Evolutionary conservation across 1,284 basidiomycete genomes (phyloP).

Genomic region (Vanrija sp.): DNA sequence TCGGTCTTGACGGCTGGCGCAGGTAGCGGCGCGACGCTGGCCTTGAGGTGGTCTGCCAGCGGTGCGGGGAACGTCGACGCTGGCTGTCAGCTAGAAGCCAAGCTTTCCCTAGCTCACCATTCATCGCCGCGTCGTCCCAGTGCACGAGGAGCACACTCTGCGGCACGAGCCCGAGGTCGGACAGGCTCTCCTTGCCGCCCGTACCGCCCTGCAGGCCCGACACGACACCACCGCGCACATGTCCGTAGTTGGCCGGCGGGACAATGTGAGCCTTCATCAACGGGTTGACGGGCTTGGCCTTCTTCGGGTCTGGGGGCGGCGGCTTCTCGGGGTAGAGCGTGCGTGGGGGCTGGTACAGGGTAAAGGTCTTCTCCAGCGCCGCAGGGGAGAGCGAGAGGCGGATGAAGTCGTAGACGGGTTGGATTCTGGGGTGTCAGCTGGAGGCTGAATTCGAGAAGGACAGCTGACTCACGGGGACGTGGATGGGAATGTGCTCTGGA

Average conservation of each 20-base stretch:
- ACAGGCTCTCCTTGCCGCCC: constrained; percentile 38
- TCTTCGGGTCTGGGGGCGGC: constrained; percentile 11
- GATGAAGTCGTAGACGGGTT: constrained; percentile 47
- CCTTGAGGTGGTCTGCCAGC: constrained; percentile 34
- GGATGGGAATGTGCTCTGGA: constrained; percentile 44
- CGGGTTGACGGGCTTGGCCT: constrained; percentile 18
- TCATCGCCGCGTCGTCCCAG: constrained; percentile 45
- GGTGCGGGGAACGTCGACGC: constrained; percentile 39
- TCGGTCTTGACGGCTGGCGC: constrained; percentile 16
- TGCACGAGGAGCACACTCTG: constrained; percentile 45
- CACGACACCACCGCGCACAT: constrained; percentile 22
- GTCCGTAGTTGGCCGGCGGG: constrained; percentile 36
- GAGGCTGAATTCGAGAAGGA: not conserved
- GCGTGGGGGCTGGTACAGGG: constrained; percentile 47
- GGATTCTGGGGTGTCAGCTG: constrained; percentile 32
- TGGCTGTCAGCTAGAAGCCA: constrained; percentile 7
- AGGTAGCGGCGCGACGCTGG: constrained; percentile 40
- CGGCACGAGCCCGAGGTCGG: constrained; percentile 44
- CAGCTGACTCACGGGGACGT: constrained; percentile 33
- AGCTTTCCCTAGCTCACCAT: constrained; percentile 28
- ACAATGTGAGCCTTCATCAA: constrained; percentile 27
- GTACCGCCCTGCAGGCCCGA: constrained; percentile 33
- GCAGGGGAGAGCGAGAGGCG: constrained; percentile 30
- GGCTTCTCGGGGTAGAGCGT: constrained; percentile 44
- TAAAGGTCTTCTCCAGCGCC: constrained; percentile 33